These are phyloP conservation scores for Trichomonas vaginalis DNA, from an alignment of 208 protist genomes.

Conservation along the genomic window DNA sequence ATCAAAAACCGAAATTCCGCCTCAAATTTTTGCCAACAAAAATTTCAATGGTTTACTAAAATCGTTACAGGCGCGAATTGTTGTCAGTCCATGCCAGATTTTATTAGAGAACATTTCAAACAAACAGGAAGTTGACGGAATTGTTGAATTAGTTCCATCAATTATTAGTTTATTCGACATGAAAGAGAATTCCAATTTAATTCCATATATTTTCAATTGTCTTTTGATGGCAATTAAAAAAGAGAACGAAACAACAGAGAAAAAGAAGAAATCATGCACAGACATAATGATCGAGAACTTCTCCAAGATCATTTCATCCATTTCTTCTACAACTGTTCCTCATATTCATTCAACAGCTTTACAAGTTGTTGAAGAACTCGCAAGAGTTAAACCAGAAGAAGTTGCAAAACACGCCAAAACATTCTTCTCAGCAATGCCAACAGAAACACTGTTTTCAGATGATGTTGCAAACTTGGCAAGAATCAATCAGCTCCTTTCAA, in stretches of 20 bases:
- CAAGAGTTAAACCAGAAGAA: not conserved
- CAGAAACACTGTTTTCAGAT: not conserved
- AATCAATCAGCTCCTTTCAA: not conserved
- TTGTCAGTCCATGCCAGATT: not conserved
- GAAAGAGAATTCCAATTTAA: not conserved
- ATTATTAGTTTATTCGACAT: not conserved
- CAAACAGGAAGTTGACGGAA: not conserved
- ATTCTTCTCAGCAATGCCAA: not conserved
- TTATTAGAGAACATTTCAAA: not conserved
- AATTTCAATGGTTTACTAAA: not conserved
- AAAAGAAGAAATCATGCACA: not conserved
- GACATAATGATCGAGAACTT: not conserved
- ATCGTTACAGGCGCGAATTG: not conserved
- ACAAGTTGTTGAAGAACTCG: not conserved
- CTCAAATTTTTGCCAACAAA: not conserved
- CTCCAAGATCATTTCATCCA: not conserved
- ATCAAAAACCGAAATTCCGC: not conserved
- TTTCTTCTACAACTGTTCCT: not conserved
- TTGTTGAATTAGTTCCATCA: not conserved
- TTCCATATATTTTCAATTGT: not conserved
- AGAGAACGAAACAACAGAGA: not conserved
- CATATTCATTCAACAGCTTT: not conserved
- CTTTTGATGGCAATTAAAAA: not conserved
- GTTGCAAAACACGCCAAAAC: not conserved
- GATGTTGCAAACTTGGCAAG: not conserved